Evolutionary conservation across 306 rosid species (phyloP).

Genomic region (Erythrophleum fordii): DNA sequence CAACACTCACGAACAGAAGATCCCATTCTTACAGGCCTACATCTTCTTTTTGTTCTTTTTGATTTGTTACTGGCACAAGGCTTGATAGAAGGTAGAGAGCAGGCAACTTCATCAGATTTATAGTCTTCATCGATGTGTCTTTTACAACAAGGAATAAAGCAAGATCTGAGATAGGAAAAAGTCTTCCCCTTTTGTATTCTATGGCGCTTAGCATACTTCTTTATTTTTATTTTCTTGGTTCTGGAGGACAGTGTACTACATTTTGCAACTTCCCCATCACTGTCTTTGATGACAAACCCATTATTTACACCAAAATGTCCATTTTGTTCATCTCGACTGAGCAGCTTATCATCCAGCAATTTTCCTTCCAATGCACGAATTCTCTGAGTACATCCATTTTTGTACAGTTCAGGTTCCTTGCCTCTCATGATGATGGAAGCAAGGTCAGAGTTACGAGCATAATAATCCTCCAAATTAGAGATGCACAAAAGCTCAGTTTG

Average conservation of each 20-base stretch:
- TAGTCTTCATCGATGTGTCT: background rate
- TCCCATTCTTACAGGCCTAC: constrained; percentile 18
- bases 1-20: constrained; percentile 30
- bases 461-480: constrained; percentile 47
- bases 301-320: constrained; percentile 35
- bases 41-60: constrained; percentile 30
- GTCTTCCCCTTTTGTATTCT: constrained; percentile 42
- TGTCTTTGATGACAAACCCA: constrained; percentile 41
- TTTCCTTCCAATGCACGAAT: constrained; percentile 70
- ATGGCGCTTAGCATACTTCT: constrained; percentile 44
- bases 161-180: constrained; percentile 33
- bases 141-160: constrained; percentile 43
- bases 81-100: constrained; percentile 43
- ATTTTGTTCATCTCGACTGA: constrained; percentile 40
- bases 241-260: constrained; percentile 10
- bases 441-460: constrained; percentile 50
- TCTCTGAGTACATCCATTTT: constrained; percentile 72
- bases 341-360: constrained; percentile 45
- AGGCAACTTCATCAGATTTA: constrained; percentile 36
- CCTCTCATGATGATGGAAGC: constrained; percentile 58
- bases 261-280: constrained; percentile 40
- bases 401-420: constrained; percentile 57
- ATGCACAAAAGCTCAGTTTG: constrained; percentile 40
- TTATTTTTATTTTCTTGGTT: constrained; percentile 35
- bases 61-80: constrained; percentile 27